phyloP scores from a whole-genome alignment of 352 stramenopile genomes.

The Thraustotheca clavata region DNA sequence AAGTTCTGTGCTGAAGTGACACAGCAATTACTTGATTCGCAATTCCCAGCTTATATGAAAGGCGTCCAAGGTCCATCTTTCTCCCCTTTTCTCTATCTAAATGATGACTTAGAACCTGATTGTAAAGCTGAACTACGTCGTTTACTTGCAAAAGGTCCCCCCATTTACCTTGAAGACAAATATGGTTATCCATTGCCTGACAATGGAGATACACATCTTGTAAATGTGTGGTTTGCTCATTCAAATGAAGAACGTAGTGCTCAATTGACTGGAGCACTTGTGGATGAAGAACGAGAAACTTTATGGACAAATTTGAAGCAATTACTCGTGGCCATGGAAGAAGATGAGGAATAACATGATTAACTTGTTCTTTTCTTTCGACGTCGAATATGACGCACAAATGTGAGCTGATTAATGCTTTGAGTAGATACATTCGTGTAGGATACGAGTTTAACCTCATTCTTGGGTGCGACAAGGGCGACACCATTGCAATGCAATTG shows the following conservation, averaged over 20 bases:
- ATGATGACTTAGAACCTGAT: slow-evolving; percentile 48
- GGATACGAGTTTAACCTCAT: neutral
- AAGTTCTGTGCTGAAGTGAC: slow-evolving; percentile 67
- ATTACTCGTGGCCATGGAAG: slow-evolving; percentile 65
- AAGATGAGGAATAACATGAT: slow-evolving; percentile 69
- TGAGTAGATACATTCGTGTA: neutral
- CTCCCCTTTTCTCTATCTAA: neutral
- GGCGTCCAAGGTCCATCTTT: slow-evolving; percentile 58
- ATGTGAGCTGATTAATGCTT: neutral
- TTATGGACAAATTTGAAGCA: slow-evolving; percentile 66
- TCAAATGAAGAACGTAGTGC: slow-evolving; percentile 71
- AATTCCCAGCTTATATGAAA: slow-evolving; percentile 91
- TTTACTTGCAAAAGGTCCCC: slow-evolving; percentile 84
- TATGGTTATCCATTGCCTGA: slow-evolving; percentile 82
- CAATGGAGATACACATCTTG: slow-evolving; percentile 82
- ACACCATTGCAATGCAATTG: slow-evolving; percentile 10
- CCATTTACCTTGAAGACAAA: slow-evolving; percentile 90
- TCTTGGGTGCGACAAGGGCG: neutral
- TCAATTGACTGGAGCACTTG: slow-evolving; percentile 82
- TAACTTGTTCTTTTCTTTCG: neutral
- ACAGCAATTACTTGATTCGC: slow-evolving; percentile 74
- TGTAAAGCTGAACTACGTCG: slow-evolving; percentile 92
- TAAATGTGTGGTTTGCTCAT: slow-evolving; percentile 84
- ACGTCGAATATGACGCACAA: neutral
- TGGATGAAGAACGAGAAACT: slow-evolving; percentile 73